Evolutionary conservation across 164 flowering plant genomes (phyloP), one percentile per base, ranked within the genome.

Genomic region (Liriodendron chinense): DNA sequence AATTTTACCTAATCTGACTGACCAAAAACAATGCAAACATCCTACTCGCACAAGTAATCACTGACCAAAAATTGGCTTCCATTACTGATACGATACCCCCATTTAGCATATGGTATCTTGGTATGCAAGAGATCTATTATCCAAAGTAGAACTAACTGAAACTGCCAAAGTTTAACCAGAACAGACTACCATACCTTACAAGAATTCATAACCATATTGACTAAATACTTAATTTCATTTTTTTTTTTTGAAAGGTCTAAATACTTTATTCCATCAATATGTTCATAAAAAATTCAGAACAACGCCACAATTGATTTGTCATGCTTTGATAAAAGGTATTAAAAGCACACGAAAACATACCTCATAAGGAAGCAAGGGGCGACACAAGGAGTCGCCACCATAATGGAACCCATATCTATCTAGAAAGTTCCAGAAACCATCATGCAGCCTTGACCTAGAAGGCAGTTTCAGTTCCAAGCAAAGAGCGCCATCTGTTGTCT

Each of bases 301-400:
- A 18, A 24, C 18, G 47, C 70, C 12, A 47, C n/a, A 69, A 69
- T 28, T 13, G 7, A 67, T 10, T 21, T 24, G 67, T 26, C 1
- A 67, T 25, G 47, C 20, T 26, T 26, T 67, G 69, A 67, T 1
- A 28, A 20, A 67, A 28, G 47, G 7, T 26, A 67, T 8, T 26
- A n/a, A 16, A 13, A 26, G 47, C 48, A 78, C 62, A 66, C 68
- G 57, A 70, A 65, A 75, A 43, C 74, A 73, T 76, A 96, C 99
- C 98, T 94, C 98, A 71, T 79, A 80, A 53, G 99, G 91, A 74
- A 96, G 99, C 79, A 96, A 80, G 43, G 89, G 75, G 26, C 99
- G 89, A 66, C 70, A 76, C 61, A 22, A 63, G 13, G 8, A 14
- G n/a, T 62, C 73, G 23, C 85, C 82, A 65, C 92, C 90, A 78